Percentiles rank a stretch among this genome's conserved stretches.
These are phyloP conservation scores for Brassica balearica DNA, from an alignment of 441 rosid genomes.

Conservation along the genomic window DNA sequence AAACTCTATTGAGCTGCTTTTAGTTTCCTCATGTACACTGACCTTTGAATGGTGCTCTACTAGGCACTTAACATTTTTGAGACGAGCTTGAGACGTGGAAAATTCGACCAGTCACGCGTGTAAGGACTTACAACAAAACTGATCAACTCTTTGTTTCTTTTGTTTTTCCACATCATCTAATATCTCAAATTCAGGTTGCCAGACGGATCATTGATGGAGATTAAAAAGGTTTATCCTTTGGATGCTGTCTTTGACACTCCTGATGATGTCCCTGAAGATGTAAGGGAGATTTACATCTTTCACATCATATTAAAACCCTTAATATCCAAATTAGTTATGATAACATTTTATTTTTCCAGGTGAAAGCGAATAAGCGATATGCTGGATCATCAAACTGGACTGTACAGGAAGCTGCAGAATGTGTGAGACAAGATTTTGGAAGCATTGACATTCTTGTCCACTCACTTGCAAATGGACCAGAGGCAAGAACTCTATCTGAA, in stretches of 20 bases:
- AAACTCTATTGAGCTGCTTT: background rate
- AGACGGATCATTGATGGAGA: constrained; percentile 92
- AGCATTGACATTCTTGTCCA: constrained; percentile 95
- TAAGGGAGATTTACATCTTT: constrained; percentile 40
- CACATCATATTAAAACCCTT: background rate
- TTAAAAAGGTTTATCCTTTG: constrained; percentile 84
- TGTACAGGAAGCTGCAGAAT: constrained; percentile 90
- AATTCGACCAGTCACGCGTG: constrained; percentile 81
- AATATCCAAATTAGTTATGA: constrained; percentile 1
- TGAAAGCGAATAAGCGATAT: constrained; percentile 84
- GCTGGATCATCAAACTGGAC: constrained; percentile 92
- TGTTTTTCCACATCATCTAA: constrained; percentile 29
- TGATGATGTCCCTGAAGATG: constrained; percentile 95
- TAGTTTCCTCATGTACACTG: constrained; percentile 16
- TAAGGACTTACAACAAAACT: constrained; percentile 48
- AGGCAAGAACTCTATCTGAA: constrained; percentile 54
- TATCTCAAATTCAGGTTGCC: constrained; percentile 65
- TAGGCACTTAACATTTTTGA: constrained; percentile 89
- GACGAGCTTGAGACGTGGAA: constrained; percentile 80
- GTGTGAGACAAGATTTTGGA: constrained; percentile 87
- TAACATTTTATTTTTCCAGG: constrained; percentile 48
- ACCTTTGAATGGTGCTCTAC: constrained; percentile 12
- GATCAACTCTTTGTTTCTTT: constrained; percentile 16
- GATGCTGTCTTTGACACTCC: constrained; percentile 90
- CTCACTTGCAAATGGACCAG: constrained; percentile 99